Percentiles rank a stretch among this genome's conserved stretches.
phyloP scores from a whole-genome alignment of 2,329 filamentous ascomycete species.

The Neofusicoccum cordaticola region DNA sequence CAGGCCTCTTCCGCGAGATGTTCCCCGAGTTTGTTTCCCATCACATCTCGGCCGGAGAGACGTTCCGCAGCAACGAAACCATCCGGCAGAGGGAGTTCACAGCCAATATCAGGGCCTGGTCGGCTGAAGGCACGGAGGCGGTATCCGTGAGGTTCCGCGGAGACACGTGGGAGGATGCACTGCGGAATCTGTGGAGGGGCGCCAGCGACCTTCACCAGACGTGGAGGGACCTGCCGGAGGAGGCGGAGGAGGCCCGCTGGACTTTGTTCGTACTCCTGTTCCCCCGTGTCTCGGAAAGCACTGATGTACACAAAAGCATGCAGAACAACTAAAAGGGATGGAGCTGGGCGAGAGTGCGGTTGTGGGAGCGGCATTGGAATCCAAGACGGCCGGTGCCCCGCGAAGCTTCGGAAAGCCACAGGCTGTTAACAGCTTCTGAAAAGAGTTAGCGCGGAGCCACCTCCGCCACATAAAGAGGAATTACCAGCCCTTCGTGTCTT shows the following conservation, averaged over 20 bases:
- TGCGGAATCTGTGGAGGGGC: neutral
- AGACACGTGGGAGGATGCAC: neutral
- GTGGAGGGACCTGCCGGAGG: neutral
- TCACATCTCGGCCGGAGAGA: neutral
- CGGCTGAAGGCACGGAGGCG: no score
- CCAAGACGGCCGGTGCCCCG: no score
- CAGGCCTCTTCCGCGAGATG: neutral
- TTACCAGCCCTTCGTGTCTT: no score
- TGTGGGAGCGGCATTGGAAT: no score
- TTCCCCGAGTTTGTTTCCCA: neutral
- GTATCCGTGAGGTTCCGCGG: neutral
- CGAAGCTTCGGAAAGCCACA: no score
- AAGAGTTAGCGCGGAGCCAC: no score
- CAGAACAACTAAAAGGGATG: no score
- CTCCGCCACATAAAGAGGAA: no score
- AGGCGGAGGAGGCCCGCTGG: neutral
- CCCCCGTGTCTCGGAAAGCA: neutral
- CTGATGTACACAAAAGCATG: neutral
- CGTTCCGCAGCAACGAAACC: neutral
- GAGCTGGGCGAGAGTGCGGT: no score
- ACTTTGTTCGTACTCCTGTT: neutral
- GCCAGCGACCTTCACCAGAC: neutral
- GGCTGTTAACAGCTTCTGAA: no score
- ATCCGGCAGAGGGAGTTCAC: neutral
- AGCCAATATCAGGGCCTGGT: neutral